A percentile compares a stretch with the other conserved stretches of the same genome.
phyloP scores from a whole-genome alignment of 495 filamentous ascomycete genomes.

The Geopyxis carbonaria region DNA sequence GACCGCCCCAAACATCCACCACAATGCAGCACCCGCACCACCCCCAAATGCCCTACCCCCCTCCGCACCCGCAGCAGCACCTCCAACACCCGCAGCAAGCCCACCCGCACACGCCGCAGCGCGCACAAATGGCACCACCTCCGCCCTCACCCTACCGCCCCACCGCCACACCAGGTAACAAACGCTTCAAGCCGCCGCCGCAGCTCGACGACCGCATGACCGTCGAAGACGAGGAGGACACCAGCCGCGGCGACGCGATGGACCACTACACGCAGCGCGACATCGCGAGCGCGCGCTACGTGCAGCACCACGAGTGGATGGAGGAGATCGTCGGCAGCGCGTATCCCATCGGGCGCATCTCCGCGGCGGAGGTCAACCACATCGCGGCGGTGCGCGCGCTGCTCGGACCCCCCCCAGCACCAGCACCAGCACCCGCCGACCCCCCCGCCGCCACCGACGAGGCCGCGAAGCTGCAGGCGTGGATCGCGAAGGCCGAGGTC shows the following conservation, averaged over 20 bases:
- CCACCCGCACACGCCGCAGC: background rate
- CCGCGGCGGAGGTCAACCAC: too few relatives aligned
- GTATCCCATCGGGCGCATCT: conserved; percentile 63
- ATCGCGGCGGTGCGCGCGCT: too few relatives aligned
- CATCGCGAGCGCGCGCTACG: conserved; percentile 65
- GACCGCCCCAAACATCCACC: too few relatives aligned
- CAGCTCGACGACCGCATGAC: conserved; percentile 27
- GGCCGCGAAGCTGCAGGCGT: too few relatives aligned
- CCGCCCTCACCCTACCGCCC: background rate
- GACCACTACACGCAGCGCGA: conserved; percentile 78
- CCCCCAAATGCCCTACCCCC: background rate
- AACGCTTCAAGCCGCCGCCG: conserved; percentile 1
- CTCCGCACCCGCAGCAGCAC: background rate
- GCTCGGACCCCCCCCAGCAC: too few relatives aligned
- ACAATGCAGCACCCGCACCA: too few relatives aligned
- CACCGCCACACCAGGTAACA: background rate
- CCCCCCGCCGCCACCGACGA: too few relatives aligned
- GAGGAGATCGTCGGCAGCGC: conserved; percentile 87
- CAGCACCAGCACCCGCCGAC: too few relatives aligned
- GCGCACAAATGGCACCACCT: too few relatives aligned
- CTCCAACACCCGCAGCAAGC: background rate
- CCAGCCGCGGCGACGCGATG: conserved; percentile 65
- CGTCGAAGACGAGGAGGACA: conserved; percentile 78
- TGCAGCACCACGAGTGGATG: conserved; percentile 97
- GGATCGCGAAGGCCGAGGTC: too few relatives aligned